Conservation (phyloP, 2,329 filamentous ascomycete species). For the Venturiaceae sp. region DNA sequence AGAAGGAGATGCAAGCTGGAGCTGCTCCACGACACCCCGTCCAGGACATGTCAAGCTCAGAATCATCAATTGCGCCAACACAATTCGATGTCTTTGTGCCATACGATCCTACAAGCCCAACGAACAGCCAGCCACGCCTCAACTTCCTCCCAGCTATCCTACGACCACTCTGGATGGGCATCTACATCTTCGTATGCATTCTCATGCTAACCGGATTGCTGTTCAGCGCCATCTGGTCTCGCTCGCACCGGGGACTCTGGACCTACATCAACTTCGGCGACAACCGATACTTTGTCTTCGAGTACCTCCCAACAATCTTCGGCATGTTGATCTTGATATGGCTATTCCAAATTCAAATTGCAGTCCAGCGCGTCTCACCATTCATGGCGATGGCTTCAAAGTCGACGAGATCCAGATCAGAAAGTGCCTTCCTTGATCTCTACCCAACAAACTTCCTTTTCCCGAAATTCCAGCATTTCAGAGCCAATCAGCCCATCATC, state of each 20-base stretch:
- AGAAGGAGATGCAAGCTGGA: constrained; percentile 10
- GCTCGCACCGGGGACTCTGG: constrained; percentile 53
- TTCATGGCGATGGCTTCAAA: constrained; percentile 68
- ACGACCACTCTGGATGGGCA: constrained; percentile 52
- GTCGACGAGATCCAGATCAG: constrained; percentile 46
- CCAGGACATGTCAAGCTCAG: background rate
- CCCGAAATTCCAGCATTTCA: constrained; percentile 58
- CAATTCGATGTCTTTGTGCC: constrained; percentile 18
- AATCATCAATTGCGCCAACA: background rate
- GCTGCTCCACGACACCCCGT: constrained; percentile 4
- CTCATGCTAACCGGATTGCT: constrained; percentile 64
- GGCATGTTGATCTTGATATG: constrained; percentile 65
- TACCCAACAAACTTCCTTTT: constrained; percentile 56
- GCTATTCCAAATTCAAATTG: constrained; percentile 62
- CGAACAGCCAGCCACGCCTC: constrained; percentile 31
- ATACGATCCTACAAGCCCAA: constrained; percentile 16
- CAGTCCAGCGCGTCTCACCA: constrained; percentile 67
- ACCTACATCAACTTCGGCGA: constrained; percentile 61
- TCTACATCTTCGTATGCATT: constrained; percentile 52
- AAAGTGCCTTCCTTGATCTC: constrained; percentile 55
- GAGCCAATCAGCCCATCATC: constrained; percentile 57
- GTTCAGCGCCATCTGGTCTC: constrained; percentile 62
- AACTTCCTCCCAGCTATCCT: constrained; percentile 64
- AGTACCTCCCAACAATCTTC: constrained; percentile 72
- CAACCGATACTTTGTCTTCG: constrained; percentile 72